Evolutionary conservation across 371 early-diverging fungal species (phyloP).

Genomic region (Haplosporangium sp.): DNA sequence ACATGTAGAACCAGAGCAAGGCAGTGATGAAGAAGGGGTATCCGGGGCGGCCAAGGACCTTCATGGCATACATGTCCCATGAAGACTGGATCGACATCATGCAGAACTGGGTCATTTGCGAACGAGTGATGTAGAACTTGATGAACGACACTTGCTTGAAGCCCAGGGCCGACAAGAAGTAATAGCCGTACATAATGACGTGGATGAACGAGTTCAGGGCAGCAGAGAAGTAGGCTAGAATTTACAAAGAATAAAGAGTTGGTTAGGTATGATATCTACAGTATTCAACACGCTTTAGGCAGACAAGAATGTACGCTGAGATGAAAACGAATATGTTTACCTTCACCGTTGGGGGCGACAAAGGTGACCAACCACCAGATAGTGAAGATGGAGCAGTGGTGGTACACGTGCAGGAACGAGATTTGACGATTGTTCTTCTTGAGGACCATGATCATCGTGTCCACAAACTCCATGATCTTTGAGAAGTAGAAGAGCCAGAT

Average conservation of each 20-base stretch:
- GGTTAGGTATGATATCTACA: no score
- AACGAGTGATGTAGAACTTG: conserved; percentile 68
- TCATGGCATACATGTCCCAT: conserved; percentile 56
- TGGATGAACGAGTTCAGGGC: conserved; percentile 72
- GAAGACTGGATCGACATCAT: conserved; percentile 67
- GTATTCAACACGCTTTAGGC: neutral
- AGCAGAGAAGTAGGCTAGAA: conserved; percentile 65
- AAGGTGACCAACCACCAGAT: conserved; percentile 71
- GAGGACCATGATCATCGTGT: conserved; percentile 75
- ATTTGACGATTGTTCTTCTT: conserved; percentile 76
- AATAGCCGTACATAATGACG: conserved; percentile 76
- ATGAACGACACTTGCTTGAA: conserved; percentile 63
- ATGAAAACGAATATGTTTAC: conserved; percentile 12
- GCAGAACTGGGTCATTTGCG: conserved; percentile 74
- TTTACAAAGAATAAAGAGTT: neutral
- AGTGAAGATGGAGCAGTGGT: conserved; percentile 70
- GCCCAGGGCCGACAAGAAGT: conserved; percentile 59
- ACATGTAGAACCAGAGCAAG: conserved; percentile 72
- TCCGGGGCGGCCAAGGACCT: conserved; percentile 49
- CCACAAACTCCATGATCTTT: conserved; percentile 71
- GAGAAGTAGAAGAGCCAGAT: conserved; percentile 70
- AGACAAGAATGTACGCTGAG: neutral
- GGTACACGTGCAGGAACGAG: conserved; percentile 76
- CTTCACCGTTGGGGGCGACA: conserved; percentile 70
- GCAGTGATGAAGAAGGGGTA: conserved; percentile 63